Evolutionary conservation across 2,329 filamentous ascomycete species (phyloP), one percentile per base, ranked within the genome.

Genomic region (Colletotrichum zoysiae): DNA sequence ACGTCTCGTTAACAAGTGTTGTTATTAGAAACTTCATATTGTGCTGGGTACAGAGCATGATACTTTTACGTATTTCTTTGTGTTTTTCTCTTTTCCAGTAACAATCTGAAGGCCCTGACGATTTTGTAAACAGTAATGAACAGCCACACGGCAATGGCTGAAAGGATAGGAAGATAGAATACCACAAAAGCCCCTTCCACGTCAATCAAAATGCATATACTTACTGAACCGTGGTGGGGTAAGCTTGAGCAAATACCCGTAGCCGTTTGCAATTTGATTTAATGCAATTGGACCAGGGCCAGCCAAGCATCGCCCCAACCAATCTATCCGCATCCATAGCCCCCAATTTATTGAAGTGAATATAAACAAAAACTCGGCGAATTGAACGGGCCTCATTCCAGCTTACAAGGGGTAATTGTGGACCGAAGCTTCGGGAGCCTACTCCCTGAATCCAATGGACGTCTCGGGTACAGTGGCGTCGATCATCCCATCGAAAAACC

Each of bases 361-460:
- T 26, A 20, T 33, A 65, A 64, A 56, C 40, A 55, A 46, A 35
- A 35, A 44, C 64, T 26, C 65, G 46, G n/a, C 69, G 59, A 71
- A 71, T 69, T 3, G 16, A 58, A 53, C 51, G 42, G 18, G 38
- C 8, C n/a, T 5, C 12, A 55, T 56, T 71, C 53, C 59, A 26
- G 69, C 59, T 71, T 64, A 71, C 58, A 55, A 71, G 65, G 69
- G 69, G 59, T 50, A 69, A 64, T 40, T 63, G 30, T 69, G 69
- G 65, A 50, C 51, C 55, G n/a, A 35, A 58, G 44, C 58, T 59
- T 58, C 42, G 53, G 46, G 58, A n/a, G 33, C 26, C 44, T 26
- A 20, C 48, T 48, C 60, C 65, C 69, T 69, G 65, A 65, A 33
- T 65, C 59, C 30, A 44, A 44, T 56, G 40, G 55, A 30, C 58